Evolutionary conservation across 768 basidiomycete genomes (phyloP), one percentile per base, ranked within the genome.

Genomic region (Collybia sordida): DNA sequence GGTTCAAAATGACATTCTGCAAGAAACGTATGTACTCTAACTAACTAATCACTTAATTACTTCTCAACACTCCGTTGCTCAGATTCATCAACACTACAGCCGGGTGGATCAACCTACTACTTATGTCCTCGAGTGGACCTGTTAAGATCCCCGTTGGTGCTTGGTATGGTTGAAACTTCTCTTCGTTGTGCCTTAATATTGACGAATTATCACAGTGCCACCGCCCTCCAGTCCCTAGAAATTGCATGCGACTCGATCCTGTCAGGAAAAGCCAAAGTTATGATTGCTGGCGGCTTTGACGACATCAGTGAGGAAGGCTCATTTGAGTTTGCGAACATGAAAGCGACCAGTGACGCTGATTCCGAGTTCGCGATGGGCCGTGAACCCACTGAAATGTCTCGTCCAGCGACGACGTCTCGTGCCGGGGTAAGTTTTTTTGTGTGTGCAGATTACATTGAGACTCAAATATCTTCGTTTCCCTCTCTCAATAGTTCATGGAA

Each of bases 281-380:
- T 99, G 97, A 86, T 99, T 53, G 90, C 96, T 28, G 97, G 97
- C 66, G 97, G 97, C 50, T 98, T 95, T 73, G 97, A 99, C 63
- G 97, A 99, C 66, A 82, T 98, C 66, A 90, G 88, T 56, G 97
- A 99, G 69, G 97, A 99, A 71, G 97, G 96, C 15, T 98, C 96
- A 6, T 98, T 86, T 68, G 96, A 99, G 69, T 99, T 99, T 70
- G 97, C 94, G 43, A 98, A 98, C 77, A 99, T 99, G 97, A 97
- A 98, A 71, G 97, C 97, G 1, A 99, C 97, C 4, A 93, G 90
- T 71, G 98, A 96, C 63, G 88, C 95, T 1, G 92, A 94, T 69
- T 92, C 92, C 24, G 97, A 99, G 68, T 91, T 98, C 63, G 96
- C 95, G 3, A 97, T 97, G 90, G 97, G 97, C 53, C 94, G 97